These are phyloP conservation scores for Epichloe scottii DNA, from an alignment of 2,329 filamentous ascomycete genomes.

Conservation along the genomic window DNA sequence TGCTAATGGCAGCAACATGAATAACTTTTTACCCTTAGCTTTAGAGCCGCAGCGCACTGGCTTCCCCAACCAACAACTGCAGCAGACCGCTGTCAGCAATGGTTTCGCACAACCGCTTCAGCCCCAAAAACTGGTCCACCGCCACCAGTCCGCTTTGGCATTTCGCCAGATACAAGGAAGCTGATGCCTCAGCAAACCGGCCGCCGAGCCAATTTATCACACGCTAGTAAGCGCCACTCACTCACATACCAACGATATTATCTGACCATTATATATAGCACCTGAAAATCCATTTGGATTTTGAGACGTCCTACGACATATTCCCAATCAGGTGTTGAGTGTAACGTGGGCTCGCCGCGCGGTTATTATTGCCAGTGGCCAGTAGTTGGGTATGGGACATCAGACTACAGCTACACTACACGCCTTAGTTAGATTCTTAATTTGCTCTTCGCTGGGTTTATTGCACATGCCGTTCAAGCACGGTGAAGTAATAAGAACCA, in stretches of 20 bases:
- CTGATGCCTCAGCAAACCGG: slow-evolving; percentile 79
- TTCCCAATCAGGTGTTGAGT: not conserved
- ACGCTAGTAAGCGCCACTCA: slow-evolving; percentile 66
- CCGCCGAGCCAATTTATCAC: slow-evolving; percentile 74
- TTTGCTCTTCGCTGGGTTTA: not conserved
- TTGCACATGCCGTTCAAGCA: not conserved
- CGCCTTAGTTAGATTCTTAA: not conserved
- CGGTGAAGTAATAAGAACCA: not conserved
- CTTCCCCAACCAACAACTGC: slow-evolving; percentile 33
- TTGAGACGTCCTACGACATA: slow-evolving; percentile 11
- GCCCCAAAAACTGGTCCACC: slow-evolving; percentile 50
- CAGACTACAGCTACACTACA: not conserved
- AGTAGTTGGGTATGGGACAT: not conserved
- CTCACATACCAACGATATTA: not conserved
- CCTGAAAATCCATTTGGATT: slow-evolving; percentile 44
- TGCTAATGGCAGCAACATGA: slow-evolving; percentile 31
- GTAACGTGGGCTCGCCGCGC: not conserved
- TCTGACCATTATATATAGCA: slow-evolving; percentile 19
- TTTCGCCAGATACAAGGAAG: slow-evolving; percentile 59
- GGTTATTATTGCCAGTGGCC: not conserved
- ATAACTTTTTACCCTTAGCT: slow-evolving; percentile 45
- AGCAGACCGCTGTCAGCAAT: slow-evolving; percentile 37
- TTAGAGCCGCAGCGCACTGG: slow-evolving; percentile 49
- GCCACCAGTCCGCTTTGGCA: slow-evolving; percentile 80
- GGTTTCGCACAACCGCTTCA: slow-evolving; percentile 37